Percentiles rank a stretch among this genome's conserved stretches.
Evolutionary conservation across 768 basidiomycete species (phyloP).

Genomic region (Termitomyces sp.): DNA sequence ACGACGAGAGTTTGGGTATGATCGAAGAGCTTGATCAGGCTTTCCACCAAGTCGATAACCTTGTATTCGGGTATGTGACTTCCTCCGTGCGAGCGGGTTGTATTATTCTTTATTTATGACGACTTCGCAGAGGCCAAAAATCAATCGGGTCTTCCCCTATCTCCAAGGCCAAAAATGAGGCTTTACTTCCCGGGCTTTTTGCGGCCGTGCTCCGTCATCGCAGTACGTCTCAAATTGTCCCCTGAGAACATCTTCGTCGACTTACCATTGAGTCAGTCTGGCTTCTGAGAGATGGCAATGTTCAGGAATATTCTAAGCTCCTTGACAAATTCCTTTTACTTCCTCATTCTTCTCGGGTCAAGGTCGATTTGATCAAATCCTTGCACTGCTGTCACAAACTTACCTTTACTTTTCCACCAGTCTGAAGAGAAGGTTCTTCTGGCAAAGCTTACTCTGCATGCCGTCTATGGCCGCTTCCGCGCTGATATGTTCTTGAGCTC

Average conservation of each 20-base stretch:
- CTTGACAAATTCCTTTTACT: conserved; percentile 53
- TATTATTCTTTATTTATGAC: background rate
- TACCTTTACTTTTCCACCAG: conserved; percentile 26
- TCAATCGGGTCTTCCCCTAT: conserved; percentile 33
- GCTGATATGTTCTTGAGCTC: conserved; percentile 89
- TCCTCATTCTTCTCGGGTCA: conserved; percentile 50
- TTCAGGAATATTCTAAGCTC: conserved; percentile 44
- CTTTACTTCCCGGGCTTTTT: conserved; percentile 54
- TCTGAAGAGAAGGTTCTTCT: conserved; percentile 71
- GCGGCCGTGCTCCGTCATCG: conserved; percentile 61
- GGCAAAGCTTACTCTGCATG: conserved; percentile 73
- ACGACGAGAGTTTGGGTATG: conserved; percentile 49
- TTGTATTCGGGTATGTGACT: conserved; percentile 34
- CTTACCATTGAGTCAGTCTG: conserved; percentile 42
- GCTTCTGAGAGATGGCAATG: conserved; percentile 53
- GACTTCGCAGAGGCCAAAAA: conserved; percentile 31
- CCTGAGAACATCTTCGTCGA: background rate
- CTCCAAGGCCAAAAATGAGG: conserved; percentile 29
- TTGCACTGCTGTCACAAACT: background rate
- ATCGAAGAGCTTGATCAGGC: conserved; percentile 55
- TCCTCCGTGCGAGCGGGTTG: background rate
- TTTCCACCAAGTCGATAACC: conserved; percentile 47
- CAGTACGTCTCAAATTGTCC: conserved; percentile 38
- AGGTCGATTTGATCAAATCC: conserved; percentile 32
- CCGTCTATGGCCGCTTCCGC: conserved; percentile 72